Evolutionary conservation across 805 yeast genomes (phyloP).

Genomic region (Metschnikowia bowlesiae): DNA sequence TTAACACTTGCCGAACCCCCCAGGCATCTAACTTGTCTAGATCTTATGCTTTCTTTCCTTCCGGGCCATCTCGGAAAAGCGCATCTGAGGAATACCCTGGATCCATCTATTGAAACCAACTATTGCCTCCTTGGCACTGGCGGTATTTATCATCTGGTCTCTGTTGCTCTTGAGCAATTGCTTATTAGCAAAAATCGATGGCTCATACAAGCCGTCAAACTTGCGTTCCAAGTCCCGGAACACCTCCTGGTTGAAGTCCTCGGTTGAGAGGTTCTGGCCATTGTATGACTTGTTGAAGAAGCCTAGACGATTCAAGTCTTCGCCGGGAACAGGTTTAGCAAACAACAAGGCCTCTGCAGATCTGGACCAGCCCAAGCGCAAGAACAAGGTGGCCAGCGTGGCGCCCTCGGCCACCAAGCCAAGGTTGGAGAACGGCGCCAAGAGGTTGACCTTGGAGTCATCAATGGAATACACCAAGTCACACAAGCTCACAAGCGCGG

Average conservation of each 20-base stretch:
- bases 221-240: slow-evolving; percentile 29
- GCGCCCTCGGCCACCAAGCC: slow-evolving; percentile 85
- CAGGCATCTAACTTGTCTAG: slow-evolving; percentile 17
- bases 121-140: slow-evolving; percentile 62
- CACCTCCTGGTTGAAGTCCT: slow-evolving; percentile 42
- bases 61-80: slow-evolving; percentile 53
- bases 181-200: slow-evolving; percentile 45
- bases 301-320: slow-evolving; percentile 54
- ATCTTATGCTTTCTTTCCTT: slow-evolving; percentile 61
- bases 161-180: slow-evolving; percentile 38
- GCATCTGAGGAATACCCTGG: slow-evolving; percentile 64
- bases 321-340: slow-evolving; percentile 58
- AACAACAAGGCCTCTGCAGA: slow-evolving; percentile 71
- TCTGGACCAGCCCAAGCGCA: slow-evolving; percentile 66
- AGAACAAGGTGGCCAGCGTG: slow-evolving; percentile 60
- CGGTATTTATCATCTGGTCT: slow-evolving; percentile 40
- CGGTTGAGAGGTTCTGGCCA: slow-evolving; percentile 29
- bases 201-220: slow-evolving; percentile 43
- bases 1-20: no score
- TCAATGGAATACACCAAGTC: slow-evolving; percentile 72
- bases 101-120: slow-evolving; percentile 69
- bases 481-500: slow-evolving; percentile 69
- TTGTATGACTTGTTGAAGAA: slow-evolving; percentile 57
- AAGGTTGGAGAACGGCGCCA: slow-evolving; percentile 75
- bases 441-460: slow-evolving; percentile 50